Evolutionary conservation across 495 filamentous ascomycete species (phyloP).

Genomic region (Talaromyces adpressus): DNA sequence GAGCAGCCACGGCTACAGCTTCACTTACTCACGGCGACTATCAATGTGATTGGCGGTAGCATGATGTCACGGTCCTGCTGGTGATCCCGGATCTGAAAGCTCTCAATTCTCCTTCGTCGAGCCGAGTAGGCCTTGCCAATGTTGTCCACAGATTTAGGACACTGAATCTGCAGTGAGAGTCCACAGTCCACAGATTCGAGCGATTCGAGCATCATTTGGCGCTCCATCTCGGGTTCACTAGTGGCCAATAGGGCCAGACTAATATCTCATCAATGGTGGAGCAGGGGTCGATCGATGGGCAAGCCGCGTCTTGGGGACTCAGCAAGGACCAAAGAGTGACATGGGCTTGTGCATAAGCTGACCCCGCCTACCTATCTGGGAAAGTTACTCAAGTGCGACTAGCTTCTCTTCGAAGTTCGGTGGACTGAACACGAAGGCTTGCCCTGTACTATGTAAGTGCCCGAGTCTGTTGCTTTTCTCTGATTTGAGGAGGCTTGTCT

Average conservation of each 20-base stretch:
- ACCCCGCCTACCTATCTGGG: background rate
- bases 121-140: background rate
- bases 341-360: background rate
- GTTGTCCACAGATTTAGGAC: background rate
- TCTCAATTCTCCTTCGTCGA: background rate
- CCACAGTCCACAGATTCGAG: background rate
- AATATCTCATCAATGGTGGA: background rate
- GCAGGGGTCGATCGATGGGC: background rate
- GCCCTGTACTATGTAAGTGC: background rate
- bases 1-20: background rate
- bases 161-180: background rate
- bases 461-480: background rate
- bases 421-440: background rate
- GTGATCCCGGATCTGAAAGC: background rate
- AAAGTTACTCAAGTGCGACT: background rate
- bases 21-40: background rate
- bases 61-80: background rate
- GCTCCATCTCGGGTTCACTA: background rate
- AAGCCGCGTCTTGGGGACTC: background rate
- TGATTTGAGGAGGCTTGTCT: background rate
- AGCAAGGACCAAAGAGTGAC: background rate
- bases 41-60: background rate
- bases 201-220: background rate
- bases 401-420: background rate
- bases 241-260: background rate